A percentile compares a stretch with the other conserved stretches of the same genome.
Evolutionary conservation across 805 yeast genomes (phyloP).

Genomic region (Blastobotrys parvus): DNA sequence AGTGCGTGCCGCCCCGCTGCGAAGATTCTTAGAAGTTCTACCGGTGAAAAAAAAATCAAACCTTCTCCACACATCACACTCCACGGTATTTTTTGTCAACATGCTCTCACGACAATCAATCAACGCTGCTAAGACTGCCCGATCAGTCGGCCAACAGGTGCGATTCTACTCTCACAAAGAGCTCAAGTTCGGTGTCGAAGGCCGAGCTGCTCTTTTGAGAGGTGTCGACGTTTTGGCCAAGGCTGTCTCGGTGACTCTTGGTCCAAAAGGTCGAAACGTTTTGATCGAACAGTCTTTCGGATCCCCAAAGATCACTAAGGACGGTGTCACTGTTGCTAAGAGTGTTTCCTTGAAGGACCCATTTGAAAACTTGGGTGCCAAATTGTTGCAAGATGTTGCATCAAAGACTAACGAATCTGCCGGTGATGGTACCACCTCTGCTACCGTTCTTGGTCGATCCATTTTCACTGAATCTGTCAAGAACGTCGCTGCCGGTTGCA

Average conservation of each 20-base stretch:
- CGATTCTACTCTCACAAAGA: conserved; percentile 63
- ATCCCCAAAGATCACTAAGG: conserved; percentile 96
- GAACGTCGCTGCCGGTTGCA: conserved; percentile 98
- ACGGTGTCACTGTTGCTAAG: conserved; percentile 95
- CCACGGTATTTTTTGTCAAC: conserved; percentile 5
- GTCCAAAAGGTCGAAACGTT: conserved; percentile 97
- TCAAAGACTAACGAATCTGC: conserved; percentile 95
- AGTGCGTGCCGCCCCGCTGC: background rate
- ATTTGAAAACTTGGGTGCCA: conserved; percentile 95
- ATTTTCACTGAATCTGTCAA: conserved; percentile 92
- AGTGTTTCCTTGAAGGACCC: conserved; percentile 76
- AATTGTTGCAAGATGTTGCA: conserved; percentile 91
- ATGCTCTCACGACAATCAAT: too few relatives aligned
- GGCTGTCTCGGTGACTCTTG: conserved; percentile 93
- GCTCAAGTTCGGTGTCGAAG: conserved; percentile 93
- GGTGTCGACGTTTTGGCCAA: conserved; percentile 95
- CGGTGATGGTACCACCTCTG: conserved; percentile 98
- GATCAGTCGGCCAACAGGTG: conserved; percentile 16
- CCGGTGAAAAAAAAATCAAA: too few relatives aligned
- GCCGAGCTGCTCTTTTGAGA: conserved; percentile 84
- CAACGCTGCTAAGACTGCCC: background rate
- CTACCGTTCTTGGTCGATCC: conserved; percentile 92
- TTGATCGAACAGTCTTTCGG: conserved; percentile 95
- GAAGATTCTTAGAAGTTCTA: too few relatives aligned
- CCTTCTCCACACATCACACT: conserved; percentile 3